Conservation (phyloP, 2,329 filamentous ascomycete species). For the Paecilomyces dactylethromorphus region DNA sequence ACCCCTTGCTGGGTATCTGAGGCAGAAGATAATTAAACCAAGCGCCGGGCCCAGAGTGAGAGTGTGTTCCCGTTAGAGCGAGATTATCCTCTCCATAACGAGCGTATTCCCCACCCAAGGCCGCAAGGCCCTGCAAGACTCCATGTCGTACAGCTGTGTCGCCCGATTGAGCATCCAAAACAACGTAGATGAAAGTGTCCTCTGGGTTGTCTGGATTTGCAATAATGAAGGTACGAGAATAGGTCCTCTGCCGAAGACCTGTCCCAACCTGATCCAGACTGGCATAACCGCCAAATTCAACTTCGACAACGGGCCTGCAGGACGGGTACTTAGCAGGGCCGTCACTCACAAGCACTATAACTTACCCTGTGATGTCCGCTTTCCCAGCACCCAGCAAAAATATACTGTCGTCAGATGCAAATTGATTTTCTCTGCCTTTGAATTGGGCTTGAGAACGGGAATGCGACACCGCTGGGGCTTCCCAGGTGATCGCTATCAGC, state of each 20-base stretch:
- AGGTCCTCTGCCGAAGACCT: constrained; percentile 79
- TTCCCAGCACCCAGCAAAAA: constrained; percentile 65
- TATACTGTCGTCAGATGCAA: constrained; percentile 29
- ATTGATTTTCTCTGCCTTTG: constrained; percentile 15
- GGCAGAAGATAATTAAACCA: constrained; percentile 94
- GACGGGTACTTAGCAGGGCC: background rate
- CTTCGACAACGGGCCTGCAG: constrained; percentile 70
- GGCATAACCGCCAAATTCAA: constrained; percentile 90
- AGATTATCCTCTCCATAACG: constrained; percentile 75
- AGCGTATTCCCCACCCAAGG: constrained; percentile 64
- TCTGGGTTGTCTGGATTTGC: constrained; percentile 58
- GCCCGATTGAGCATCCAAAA: constrained; percentile 79
- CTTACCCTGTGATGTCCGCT: constrained; percentile 64
- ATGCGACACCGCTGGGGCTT: constrained; percentile 9
- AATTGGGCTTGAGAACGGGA: constrained; percentile 14
- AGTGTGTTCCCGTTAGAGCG: constrained; percentile 87
- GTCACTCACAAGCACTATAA: background rate
- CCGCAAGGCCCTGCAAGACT: constrained; percentile 68
- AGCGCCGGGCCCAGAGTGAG: constrained; percentile 82
- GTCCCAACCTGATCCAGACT: constrained; percentile 74
- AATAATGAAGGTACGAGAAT: constrained; percentile 84
- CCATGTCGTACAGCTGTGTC: constrained; percentile 84
- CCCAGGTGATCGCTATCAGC: constrained; percentile 17
- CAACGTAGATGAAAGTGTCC: constrained; percentile 78
- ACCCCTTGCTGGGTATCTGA: constrained; percentile 82